These are phyloP conservation scores for Sugiyamaella boreocaroliniensis DNA, from an alignment of 805 yeast genomes.

Conservation along the genomic window DNA sequence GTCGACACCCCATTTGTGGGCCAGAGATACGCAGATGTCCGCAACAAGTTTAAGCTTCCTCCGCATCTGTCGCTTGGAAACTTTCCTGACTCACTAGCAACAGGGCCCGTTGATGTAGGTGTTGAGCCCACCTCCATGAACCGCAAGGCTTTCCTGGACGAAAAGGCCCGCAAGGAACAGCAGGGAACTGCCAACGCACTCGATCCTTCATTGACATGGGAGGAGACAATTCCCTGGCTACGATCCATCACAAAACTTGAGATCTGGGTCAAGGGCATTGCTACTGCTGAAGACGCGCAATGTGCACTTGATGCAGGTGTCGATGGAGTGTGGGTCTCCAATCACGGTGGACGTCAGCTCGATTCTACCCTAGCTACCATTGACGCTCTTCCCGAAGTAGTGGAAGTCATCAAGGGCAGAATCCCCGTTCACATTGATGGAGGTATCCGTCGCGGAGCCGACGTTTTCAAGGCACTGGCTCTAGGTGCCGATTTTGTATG, in stretches of 20 bases:
- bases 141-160: slow-evolving; percentile 15
- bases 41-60: slow-evolving; percentile 27
- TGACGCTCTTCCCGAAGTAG: slow-evolving; percentile 56
- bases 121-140: slow-evolving; percentile 20
- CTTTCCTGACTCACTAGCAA: slow-evolving; percentile 14
- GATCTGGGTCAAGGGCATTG: slow-evolving; percentile 55
- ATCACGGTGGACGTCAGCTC: slow-evolving; percentile 71
- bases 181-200: slow-evolving; percentile 16
- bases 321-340: slow-evolving; percentile 60
- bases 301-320: slow-evolving; percentile 54
- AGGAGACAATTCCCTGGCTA: slow-evolving; percentile 28
- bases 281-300: slow-evolving; percentile 58
- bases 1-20: slow-evolving; percentile 55
- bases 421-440: slow-evolving; percentile 61
- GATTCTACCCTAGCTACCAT: slow-evolving; percentile 58
- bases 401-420: slow-evolving; percentile 33
- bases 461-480: slow-evolving; percentile 58
- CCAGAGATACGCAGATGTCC: slow-evolving; percentile 42
- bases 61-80: slow-evolving; percentile 26
- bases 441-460: slow-evolving; percentile 63
- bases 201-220: slow-evolving; percentile 29
- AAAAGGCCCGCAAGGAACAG: neutral
- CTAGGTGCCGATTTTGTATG: slow-evolving; percentile 65
- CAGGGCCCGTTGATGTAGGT: slow-evolving; percentile 22
- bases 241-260: slow-evolving; percentile 37